Evolutionary conservation across 2,329 filamentous ascomycete genomes (phyloP), one percentile per base, ranked within the genome.

Genomic region (Aquanectria penicillioides): DNA sequence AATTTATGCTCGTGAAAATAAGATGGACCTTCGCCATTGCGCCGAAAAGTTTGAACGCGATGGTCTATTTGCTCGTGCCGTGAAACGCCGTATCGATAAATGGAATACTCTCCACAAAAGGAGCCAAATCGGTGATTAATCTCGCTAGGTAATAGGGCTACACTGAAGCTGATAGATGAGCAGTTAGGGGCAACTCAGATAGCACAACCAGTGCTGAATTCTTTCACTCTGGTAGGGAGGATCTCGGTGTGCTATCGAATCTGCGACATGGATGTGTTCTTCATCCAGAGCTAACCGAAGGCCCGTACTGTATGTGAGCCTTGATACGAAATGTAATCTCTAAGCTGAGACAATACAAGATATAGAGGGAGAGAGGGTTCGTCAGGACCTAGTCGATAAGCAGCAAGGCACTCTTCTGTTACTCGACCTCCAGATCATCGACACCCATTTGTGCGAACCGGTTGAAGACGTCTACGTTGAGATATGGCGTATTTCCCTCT

Each of bases 351-450:
- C 8, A 12, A 17, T 4, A 12, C n/a, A 25, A 47, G 53, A 43
- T 25, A 28, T 43, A 10, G 53, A 53, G 37, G 50, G 50, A 15
- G 50, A 53, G 23, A 53, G 46, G 13, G 29, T 53, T 6, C 40
- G 50, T 9, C 17, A 15, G 12, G 29, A 53, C 23, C 15, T 53
- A 13, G 31, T 36, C 8, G 53, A 57, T n/a, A 28, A 37, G 4
- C 53, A 57, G 17, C 3, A 34, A 8, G 53, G 53, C 13, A 37
- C 22, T 7, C 20, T 36, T 11, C 36, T 57, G 25, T 37, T 57
- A 22, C 44, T 57, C 12, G 54, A 57, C 40, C 34, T 57, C 34
- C 54, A 57, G 20, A 33, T 57, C 26, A 25, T 57, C 25, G 47
- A 57, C 15, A 50, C 38, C 6, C 29, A 43, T 13, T 43, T 26